Conservation (phyloP, 495 filamentous ascomycete genomes). For the Neurospora tetraspora region DNA sequence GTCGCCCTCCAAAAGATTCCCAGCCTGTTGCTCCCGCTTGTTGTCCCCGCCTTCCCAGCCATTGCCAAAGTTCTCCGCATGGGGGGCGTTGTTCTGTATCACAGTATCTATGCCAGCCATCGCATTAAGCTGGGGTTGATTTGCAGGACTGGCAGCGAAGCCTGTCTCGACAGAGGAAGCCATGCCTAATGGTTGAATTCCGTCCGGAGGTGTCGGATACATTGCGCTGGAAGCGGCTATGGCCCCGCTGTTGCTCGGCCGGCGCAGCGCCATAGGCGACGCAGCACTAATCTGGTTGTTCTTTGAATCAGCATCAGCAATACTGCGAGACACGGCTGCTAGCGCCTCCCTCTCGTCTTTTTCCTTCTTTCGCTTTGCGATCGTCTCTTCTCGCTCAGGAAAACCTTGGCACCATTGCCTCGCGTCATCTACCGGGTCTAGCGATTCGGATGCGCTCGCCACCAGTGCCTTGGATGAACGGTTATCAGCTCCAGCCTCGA, state of each 20-base stretch:
- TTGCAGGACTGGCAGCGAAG: slow-evolving; percentile 42
- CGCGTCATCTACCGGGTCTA: slow-evolving; percentile 57
- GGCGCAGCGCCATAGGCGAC: slow-evolving; percentile 36
- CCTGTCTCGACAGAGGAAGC: slow-evolving; percentile 25
- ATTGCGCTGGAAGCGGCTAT: slow-evolving; percentile 51
- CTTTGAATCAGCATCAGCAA: slow-evolving; percentile 26
- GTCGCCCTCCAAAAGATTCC: slow-evolving; percentile 38
- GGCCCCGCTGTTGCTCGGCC: slow-evolving; percentile 40
- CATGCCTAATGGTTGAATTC: slow-evolving; percentile 38
- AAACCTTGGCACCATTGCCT: slow-evolving; percentile 54
- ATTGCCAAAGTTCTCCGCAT: slow-evolving; percentile 18
- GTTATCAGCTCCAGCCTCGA: slow-evolving; percentile 10
- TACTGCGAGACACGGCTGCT: slow-evolving; percentile 34
- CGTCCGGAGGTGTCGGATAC: slow-evolving; percentile 85
- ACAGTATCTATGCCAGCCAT: slow-evolving; percentile 18
- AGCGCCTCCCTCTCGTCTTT: slow-evolving; percentile 21
- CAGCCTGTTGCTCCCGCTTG: slow-evolving; percentile 29
- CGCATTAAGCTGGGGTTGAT: slow-evolving; percentile 15
- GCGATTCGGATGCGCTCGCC: slow-evolving; percentile 11
- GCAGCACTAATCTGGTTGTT: slow-evolving; percentile 23
- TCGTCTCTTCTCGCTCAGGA: slow-evolving; percentile 35
- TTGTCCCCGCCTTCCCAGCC: slow-evolving; percentile 26
- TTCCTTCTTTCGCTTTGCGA: slow-evolving; percentile 42
- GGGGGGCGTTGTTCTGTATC: slow-evolving; percentile 7
- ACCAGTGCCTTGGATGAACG: slow-evolving; percentile 8